Base-by-base conservation (phyloP, 148 eudicot species). In the Euryodendron excelsum region DNA sequence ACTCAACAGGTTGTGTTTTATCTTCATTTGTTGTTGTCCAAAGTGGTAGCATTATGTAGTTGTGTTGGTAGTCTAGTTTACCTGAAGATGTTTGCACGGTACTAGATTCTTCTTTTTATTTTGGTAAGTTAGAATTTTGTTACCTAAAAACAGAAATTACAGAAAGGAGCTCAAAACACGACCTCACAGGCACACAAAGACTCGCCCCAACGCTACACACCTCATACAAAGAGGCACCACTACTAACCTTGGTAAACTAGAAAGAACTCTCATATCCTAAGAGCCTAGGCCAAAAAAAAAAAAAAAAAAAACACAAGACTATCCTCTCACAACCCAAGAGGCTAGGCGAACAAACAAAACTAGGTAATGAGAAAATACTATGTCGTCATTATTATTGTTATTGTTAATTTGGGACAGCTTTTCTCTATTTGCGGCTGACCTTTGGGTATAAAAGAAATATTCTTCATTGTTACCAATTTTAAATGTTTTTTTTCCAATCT, bases 1-100 rank as follows among this genome's bases (percentile, higher is more conserved):
- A 93, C 97, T 66, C 96, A 91, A 75, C 96, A 91, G 96, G 93
- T 91, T 36, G 36, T 50, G 20, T 55, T 69, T 67, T n/a, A 33
- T 52, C 44, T 8, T 63, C 13, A 1, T 2, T 62, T 41, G 6
- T 45, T 61, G 4, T 47, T 62, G 55, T 45, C 5, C 12, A 25
- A 44, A 13, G 15, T 75, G 36, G 58, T 28, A 10, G 21, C 59
- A 63, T 61, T 75, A 0, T 12, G 14, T 75, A 15, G 68, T 59
- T 18, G 18, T 48, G 9, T 47, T 69, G 6, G 36, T 17, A 20
- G 15, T 70, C 27, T 68, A 23, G 25, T 27, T 60, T 60, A 17
- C 15, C 25, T 60, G 2, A 9, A 7, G 56, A 27, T 28, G 4
- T 28, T 62, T 62, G 17, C 37, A 62, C 30, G 67, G 37, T 13